Evolutionary conservation across 1,139 yeast genomes (phyloP), one percentile per base, ranked within the genome.

Genomic region (Geotrichum bryndzae): DNA sequence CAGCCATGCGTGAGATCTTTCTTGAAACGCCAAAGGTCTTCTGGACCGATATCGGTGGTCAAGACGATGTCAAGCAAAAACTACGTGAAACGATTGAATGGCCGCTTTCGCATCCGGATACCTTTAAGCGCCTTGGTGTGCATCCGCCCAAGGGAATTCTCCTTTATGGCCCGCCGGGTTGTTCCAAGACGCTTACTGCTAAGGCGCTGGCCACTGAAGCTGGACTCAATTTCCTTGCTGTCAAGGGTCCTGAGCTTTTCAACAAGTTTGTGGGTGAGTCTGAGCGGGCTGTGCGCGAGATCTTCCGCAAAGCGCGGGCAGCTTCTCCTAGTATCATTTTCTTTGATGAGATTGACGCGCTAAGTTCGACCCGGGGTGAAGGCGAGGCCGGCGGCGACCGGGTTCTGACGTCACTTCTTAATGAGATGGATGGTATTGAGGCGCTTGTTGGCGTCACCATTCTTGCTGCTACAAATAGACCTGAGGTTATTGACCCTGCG

Each of bases 1-100:
- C 96, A 64, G 99, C 98, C 1, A 94, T 95, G 99, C 82, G 97
- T 64, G 99, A 95, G 71, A 90, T 92, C 61, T 86, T 91, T 64
- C 78, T 94, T 61, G 99, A 94, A 70, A 90, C 92, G 82, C 98
- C 99, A 3, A 89, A 90, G 70, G 96, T 92, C 0, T 81, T 83
- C 66, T 94, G 99, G 99, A 77, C 84, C 15, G 99, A 95, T 74
- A 92, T 94, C 68, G 99, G 99, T 23, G 99, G 99, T 0, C 98
- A 94, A 73, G 86, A 87, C 25, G 86, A 84, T 23, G 80, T 94
- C 63, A 94, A 94, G 70, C 80, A 80, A 64, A 89, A 91, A 69
- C 81, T 94, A 67, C 82, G 82, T 50, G 99, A 94, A 71, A 95
- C 95, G 73, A 94, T 94, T 25, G 96, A 91, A 70, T 79, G 96